Evolutionary conservation across 192 early-diverging fungal species (phyloP).

Genomic region (Rhizoclosmatium sp.): DNA sequence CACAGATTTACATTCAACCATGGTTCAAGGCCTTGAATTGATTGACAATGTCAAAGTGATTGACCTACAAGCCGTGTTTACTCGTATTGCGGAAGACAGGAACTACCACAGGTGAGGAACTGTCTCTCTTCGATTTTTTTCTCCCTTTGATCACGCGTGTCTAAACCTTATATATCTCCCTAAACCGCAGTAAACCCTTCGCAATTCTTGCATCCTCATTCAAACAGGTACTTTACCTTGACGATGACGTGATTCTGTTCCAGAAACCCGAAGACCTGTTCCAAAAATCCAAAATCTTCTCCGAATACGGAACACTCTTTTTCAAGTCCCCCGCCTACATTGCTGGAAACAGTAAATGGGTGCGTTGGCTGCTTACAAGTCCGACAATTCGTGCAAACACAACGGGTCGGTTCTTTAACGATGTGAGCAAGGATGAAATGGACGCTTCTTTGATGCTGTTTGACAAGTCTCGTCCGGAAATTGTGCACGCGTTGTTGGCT

Average conservation of each 20-base stretch:
- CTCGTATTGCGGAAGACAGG: not conserved
- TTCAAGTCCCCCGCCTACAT: conserved; percentile 63
- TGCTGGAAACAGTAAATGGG: conserved; percentile 7
- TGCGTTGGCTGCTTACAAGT: conserved; percentile 53
- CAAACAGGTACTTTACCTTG: conserved; percentile 69
- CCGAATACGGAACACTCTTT: conserved; percentile 63
- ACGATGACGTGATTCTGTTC: conserved; percentile 74
- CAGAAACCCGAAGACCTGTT: conserved; percentile 63
- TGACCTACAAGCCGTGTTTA: not conserved
- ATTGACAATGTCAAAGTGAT: not conserved
- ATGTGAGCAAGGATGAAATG: conserved; percentile 59
- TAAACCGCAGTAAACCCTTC: conserved; percentile 60
- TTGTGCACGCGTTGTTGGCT: conserved; percentile 34
- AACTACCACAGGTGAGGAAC: not conserved
- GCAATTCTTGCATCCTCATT: conserved; percentile 67
- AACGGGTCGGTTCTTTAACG: conserved; percentile 52
- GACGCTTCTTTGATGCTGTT: conserved; percentile 32
- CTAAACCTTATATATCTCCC: not conserved
- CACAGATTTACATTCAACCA: not conserved
- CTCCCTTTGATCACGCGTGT: not conserved
- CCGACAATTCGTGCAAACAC: conserved; percentile 67
- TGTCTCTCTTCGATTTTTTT: not conserved
- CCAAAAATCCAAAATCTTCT: conserved; percentile 41
- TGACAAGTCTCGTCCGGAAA: conserved; percentile 1
- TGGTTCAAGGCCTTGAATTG: not conserved